These are phyloP conservation scores for Evernia prunastri DNA, from an alignment of 495 filamentous ascomycete genomes.

Conservation along the genomic window DNA sequence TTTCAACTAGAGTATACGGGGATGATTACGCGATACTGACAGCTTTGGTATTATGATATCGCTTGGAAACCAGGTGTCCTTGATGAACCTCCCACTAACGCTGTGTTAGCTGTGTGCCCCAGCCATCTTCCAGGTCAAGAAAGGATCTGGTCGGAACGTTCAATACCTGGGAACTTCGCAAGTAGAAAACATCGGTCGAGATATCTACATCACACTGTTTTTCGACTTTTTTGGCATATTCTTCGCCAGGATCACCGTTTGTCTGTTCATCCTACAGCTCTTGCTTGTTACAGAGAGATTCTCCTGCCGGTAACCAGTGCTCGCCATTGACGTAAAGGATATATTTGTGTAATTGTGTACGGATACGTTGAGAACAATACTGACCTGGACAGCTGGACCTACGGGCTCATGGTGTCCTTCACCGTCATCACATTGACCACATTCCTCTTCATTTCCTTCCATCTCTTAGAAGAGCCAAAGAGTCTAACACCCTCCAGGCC, in stretches of 20 bases:
- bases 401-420: neutral
- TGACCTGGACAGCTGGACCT: neutral
- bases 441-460: neutral
- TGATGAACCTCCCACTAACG: neutral
- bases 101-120: neutral
- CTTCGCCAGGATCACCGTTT: conserved; percentile 3
- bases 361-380: neutral
- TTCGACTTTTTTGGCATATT: neutral
- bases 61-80: neutral
- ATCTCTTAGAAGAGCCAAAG: neutral
- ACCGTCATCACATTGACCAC: neutral
- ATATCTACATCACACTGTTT: neutral
- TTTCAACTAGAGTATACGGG: neutral
- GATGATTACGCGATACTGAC: neutral
- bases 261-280: conserved; percentile 1
- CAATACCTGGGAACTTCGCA: neutral
- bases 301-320: neutral
- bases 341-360: neutral
- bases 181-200: neutral
- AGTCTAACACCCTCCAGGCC: no score
- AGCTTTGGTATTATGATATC: neutral
- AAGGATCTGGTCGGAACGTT: neutral
- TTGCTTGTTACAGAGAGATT: neutral
- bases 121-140: neutral
- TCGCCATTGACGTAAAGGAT: neutral